Evolutionary conservation across 2,329 filamentous ascomycete species (phyloP), one percentile per base, ranked within the genome.

Genomic region (Aureobasidium sp.): DNA sequence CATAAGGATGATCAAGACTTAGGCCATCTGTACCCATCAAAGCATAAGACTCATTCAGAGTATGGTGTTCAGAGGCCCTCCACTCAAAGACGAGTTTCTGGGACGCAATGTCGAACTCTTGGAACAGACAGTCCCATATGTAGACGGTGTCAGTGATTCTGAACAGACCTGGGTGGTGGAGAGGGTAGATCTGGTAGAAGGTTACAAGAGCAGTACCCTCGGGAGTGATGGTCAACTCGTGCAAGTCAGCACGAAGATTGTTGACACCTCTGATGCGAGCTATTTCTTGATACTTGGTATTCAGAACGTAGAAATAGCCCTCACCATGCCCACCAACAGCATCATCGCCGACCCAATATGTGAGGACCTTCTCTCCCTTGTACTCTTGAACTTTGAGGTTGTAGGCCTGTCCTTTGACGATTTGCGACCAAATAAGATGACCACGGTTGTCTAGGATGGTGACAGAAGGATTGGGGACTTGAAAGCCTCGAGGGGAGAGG

Each of bases 261-360:
- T 74, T 72, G 13, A 73, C 75, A 3, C 73, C 76, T 27, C 64
- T 63, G 32, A 79, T 70, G 29, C 69, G 74, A 57, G 73, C 74
- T 5, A 69, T 73, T 61, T 76, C 69, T 34, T 77, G 55, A 50
- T 69, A 67, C 36, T 69, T 72, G 29, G 69, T 66, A 56, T 74
- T 71, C 20, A 72, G 66, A 67, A 82, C 78, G 63, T 78, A 76
- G 64, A 79, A 78, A 59, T 70, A 70, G 13, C 79, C 79, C 39
- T 75, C 72, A 2, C 80, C 79, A 67, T 80, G 77, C 2, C 78
- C 79, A 2, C 74, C 74, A n/a, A 77, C 74, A 36, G 77, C 73
- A 65, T 78, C 75, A 17, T 77, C 69, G 12, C 79, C 79, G n/a
- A 76, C 72, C 78, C 79, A 81, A 65, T 80, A 81, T 0, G 78